Conservation (phyloP, 345 rosid species). For the Citrus australasica region DNA sequence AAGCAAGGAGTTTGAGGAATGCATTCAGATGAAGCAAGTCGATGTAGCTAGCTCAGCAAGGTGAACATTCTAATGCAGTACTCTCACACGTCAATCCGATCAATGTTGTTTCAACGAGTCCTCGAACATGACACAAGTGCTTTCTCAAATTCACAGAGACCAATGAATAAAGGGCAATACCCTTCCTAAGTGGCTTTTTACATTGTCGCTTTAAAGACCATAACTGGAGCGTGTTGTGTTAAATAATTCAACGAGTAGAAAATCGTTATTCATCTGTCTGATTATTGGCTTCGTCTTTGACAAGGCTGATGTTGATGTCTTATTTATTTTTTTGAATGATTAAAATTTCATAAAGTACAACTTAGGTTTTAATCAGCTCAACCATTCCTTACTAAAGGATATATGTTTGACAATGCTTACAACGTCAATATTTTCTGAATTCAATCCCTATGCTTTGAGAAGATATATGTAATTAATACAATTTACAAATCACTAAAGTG, state of each 20-base stretch:
- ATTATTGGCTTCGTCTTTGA: background rate
- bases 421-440: background rate
- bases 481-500: too few relatives aligned
- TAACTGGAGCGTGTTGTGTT: background rate
- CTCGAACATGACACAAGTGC: background rate
- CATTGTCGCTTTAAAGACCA: too few relatives aligned
- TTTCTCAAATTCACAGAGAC: background rate
- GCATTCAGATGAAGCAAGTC: constrained; percentile 26
- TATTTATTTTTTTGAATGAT: too few relatives aligned
- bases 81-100: constrained; percentile 9
- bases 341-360: too few relatives aligned
- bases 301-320: background rate
- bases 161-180: too few relatives aligned
- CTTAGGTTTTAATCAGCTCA: too few relatives aligned
- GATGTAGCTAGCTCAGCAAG: constrained; percentile 27
- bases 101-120: background rate
- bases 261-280: background rate
- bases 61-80: constrained; percentile 9
- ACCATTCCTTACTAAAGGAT: too few relatives aligned
- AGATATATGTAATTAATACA: too few relatives aligned
- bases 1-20: constrained; percentile 47
- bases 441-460: background rate
- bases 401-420: background rate
- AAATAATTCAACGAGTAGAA: too few relatives aligned
- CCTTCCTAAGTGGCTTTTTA: too few relatives aligned